A percentile compares a stretch with the other conserved stretches of the same genome.
Evolutionary conservation across 306 rosid species (phyloP).

Genomic region (Prunus campanulata): DNA sequence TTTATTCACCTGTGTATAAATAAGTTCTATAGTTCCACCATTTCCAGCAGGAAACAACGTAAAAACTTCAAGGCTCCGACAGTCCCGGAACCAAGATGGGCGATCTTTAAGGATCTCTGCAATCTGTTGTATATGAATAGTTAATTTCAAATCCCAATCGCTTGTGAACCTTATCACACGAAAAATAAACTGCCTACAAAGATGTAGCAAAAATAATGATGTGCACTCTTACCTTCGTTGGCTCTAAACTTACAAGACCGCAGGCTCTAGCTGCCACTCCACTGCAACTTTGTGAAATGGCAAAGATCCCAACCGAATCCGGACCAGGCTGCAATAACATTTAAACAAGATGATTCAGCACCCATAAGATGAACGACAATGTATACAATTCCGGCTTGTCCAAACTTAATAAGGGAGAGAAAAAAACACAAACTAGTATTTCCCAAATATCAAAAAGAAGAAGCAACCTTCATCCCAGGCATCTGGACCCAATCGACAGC

Average conservation of each 20-base stretch:
- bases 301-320: slow-evolving; percentile 99
- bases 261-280: slow-evolving; percentile 99
- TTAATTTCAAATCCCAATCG: slow-evolving; percentile 20
- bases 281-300: slow-evolving; percentile 92
- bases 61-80: slow-evolving; percentile 96
- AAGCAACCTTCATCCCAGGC: slow-evolving; percentile 99
- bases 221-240: slow-evolving; percentile 60
- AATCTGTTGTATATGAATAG: slow-evolving; percentile 45
- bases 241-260: slow-evolving; percentile 96
- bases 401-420: background rate
- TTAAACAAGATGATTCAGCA: background rate
- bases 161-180: background rate
- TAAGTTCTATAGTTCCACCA: slow-evolving; percentile 92
- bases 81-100: slow-evolving; percentile 95
- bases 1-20: slow-evolving; percentile 76
- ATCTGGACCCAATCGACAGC: slow-evolving; percentile 99
- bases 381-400: background rate
- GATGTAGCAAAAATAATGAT: background rate
- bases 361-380: background rate
- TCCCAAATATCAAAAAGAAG: slow-evolving; percentile 1
- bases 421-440: background rate
- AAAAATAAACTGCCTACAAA: background rate
- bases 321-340: slow-evolving; percentile 93
- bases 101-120: slow-evolving; percentile 99
- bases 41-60: slow-evolving; percentile 92